phyloP scores from a whole-genome alignment of 75 land plant species.

The Pseudotsuga menziesii region DNA sequence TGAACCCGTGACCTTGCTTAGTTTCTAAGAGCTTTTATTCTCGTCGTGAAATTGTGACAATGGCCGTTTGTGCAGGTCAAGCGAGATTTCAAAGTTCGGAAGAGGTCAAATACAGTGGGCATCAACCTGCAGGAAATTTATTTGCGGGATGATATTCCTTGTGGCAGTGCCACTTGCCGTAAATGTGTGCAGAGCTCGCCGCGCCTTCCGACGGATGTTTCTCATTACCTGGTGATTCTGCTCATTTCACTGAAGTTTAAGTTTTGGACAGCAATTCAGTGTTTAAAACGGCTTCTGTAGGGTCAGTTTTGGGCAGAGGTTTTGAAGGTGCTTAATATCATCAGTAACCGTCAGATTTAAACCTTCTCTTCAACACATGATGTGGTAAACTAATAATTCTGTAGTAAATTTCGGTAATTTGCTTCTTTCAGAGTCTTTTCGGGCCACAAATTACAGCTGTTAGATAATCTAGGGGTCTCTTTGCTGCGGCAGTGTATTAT shows the following conservation, averaged over 20 bases:
- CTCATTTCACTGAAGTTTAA: not conserved
- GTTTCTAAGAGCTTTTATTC: too few species aligned
- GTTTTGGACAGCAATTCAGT: not conserved
- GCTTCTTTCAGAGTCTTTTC: too few species aligned
- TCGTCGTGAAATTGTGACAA: too few species aligned
- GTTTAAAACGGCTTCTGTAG: not conserved
- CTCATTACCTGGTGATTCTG: conserved; percentile 19
- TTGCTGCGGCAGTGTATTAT: too few species aligned
- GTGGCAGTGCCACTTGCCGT: conserved; percentile 17
- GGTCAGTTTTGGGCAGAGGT: not conserved
- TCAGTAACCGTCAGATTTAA: too few species aligned
- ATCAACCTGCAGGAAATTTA: conserved; percentile 17
- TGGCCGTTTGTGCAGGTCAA: not conserved
- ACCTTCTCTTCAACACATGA: too few species aligned
- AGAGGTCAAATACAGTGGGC: conserved; percentile 1
- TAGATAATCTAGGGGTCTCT: too few species aligned
- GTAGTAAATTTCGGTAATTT: too few species aligned
- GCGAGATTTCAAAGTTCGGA: conserved; percentile 17
- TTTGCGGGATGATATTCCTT: conserved; percentile 20
- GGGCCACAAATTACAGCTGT: too few species aligned
- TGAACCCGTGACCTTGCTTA: too few species aligned
- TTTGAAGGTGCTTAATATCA: not conserved
- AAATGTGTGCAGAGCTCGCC: conserved; percentile 9
- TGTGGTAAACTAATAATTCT: too few species aligned
- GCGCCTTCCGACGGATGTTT: conserved; percentile 11